Evolutionary conservation across 768 basidiomycete genomes (phyloP).

Genomic region (Termitomyces sp.): DNA sequence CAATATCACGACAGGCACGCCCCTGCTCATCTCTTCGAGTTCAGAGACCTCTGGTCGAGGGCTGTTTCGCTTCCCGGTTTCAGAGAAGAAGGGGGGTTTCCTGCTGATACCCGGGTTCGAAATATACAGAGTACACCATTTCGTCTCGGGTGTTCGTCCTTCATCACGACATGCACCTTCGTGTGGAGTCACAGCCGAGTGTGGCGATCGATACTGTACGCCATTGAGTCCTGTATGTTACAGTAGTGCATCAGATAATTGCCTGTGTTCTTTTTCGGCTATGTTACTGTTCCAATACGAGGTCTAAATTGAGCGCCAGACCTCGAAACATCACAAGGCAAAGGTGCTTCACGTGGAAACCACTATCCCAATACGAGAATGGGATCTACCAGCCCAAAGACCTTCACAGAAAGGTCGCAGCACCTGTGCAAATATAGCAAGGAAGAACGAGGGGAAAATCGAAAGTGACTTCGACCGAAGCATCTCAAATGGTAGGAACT

Average conservation of each 20-base stretch:
- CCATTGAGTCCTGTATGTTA: background rate
- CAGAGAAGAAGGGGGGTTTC: background rate
- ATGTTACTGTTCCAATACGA: background rate
- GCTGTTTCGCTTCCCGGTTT: no score
- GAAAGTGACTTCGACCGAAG: background rate
- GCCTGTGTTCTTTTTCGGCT: background rate
- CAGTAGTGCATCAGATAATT: background rate
- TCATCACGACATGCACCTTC: constrained; percentile 1
- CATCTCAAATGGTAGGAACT: background rate
- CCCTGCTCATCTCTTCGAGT: background rate
- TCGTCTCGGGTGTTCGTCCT: background rate
- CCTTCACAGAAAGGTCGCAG: background rate
- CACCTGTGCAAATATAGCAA: background rate
- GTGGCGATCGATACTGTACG: background rate
- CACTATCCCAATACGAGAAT: background rate
- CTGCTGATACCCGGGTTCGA: background rate
- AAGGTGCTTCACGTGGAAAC: background rate
- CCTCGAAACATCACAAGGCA: background rate
- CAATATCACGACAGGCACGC: background rate
- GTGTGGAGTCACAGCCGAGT: background rate
- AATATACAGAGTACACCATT: no score
- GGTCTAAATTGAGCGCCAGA: background rate
- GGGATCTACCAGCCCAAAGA: background rate
- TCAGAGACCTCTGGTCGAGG: no score
- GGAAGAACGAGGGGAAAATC: background rate